phyloP scores from a whole-genome alignment of 768 basidiomycete species.

The Collybiopsis confluens region DNA sequence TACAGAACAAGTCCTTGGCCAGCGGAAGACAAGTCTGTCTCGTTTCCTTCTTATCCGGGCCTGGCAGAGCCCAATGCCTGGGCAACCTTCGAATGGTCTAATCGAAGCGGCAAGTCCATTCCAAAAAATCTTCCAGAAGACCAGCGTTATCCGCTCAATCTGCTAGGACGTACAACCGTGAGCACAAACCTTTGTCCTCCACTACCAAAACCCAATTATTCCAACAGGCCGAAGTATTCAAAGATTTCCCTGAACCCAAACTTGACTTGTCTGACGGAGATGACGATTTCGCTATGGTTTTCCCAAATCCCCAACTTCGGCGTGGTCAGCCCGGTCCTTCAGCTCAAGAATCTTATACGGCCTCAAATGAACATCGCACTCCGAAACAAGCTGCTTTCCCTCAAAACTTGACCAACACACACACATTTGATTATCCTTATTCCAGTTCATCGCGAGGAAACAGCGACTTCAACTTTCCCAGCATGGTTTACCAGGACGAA shows the following conservation, averaged over 20 bases:
- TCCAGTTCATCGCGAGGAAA: too few species aligned
- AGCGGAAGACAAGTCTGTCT: not conserved
- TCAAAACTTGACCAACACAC: not conserved
- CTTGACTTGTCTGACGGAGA: constrained; percentile 6
- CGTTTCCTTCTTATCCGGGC: not conserved
- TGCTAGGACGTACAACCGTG: constrained; percentile 3
- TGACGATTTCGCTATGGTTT: constrained; percentile 3
- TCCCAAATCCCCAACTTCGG: not conserved
- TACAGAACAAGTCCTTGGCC: constrained; percentile 4
- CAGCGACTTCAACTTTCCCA: too few species aligned
- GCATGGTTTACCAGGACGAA: not conserved
- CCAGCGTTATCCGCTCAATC: constrained; percentile 2
- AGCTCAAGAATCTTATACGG: not conserved
- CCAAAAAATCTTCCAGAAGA: not conserved
- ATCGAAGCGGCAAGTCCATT: constrained; percentile 1
- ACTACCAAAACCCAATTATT: not conserved
- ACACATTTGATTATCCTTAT: not conserved
- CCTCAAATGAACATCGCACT: not conserved
- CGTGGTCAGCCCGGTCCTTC: not conserved
- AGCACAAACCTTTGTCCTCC: not conserved
- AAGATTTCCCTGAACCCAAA: constrained; percentile 3
- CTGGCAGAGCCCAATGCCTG: not conserved
- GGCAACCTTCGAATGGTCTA: constrained; percentile 4
- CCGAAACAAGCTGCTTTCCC: not conserved
- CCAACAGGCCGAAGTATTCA: not conserved